Percentiles rank a stretch among this genome's conserved stretches.
These are phyloP conservation scores for Passalora sequoiae DNA, from an alignment of 2,329 filamentous ascomycete genomes.

Conservation along the genomic window DNA sequence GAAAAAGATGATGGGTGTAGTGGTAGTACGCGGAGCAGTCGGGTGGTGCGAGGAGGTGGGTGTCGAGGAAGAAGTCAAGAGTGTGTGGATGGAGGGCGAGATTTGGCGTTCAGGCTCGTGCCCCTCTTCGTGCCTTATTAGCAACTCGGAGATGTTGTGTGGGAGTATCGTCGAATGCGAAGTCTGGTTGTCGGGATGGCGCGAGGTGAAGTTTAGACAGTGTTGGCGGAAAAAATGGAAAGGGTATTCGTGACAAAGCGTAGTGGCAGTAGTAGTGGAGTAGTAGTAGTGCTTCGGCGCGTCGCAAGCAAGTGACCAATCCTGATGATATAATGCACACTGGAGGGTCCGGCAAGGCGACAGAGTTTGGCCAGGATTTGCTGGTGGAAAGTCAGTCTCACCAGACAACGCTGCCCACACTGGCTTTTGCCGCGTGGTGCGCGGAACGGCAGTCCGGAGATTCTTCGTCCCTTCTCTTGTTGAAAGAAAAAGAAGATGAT, in stretches of 20 bases:
- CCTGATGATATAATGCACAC: conserved; percentile 1
- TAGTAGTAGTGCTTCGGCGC: background rate
- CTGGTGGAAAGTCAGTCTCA: background rate
- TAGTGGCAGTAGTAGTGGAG: background rate
- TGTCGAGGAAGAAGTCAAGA: no score
- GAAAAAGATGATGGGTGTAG: background rate
- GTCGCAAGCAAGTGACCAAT: no score
- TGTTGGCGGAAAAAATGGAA: background rate
- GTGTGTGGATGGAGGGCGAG: no score
- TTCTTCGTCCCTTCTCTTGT: no score
- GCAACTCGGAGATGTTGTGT: no score
- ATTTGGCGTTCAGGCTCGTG: no score
- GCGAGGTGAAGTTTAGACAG: background rate
- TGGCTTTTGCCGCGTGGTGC: conserved; percentile 1
- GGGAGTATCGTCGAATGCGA: no score
- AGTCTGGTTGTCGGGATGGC: background rate
- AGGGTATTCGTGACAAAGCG: background rate
- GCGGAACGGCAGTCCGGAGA: no score
- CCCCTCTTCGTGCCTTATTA: no score
- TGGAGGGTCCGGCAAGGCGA: background rate
- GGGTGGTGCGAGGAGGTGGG: no score
- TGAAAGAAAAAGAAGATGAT: no score
- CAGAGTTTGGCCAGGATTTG: background rate
- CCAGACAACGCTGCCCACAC: no score
- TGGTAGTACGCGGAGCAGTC: background rate